Base-by-base conservation (phyloP, 2,329 filamentous ascomycete species). In the Alternaria brassicae region DNA sequence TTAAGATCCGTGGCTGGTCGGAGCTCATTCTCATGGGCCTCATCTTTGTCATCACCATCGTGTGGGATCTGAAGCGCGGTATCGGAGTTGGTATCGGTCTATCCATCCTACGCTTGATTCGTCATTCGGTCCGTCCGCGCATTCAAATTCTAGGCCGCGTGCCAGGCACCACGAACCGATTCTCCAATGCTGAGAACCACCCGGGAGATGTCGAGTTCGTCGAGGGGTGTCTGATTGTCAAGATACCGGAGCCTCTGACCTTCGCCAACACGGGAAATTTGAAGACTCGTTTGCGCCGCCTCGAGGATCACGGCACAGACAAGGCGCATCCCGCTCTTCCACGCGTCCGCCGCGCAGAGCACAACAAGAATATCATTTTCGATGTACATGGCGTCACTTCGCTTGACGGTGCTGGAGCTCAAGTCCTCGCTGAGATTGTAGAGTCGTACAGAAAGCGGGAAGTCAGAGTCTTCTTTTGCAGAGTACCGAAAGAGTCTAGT, bases 331-430 rank as follows among this genome's bases (percentile, higher is more conserved):
- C 95, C 0, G 93, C 93, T 0, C 83, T 97, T 17, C 95, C 95
- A 0, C 86, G 91, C 3, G 83, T 96, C 13, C 86, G 93, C 4
- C 82, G 85, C 25, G 85, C 88, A n/a, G 90, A 94, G 61, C 89
- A 91, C 71, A 97, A 97, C 75, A 87, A 88, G 68, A 97, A 97
- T 73, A 84, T 99, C 77, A 93, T 99, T 62, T 98, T 99, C 72
- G 95, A 99, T 75, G 93, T 98, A 7, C 94, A 98, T 69, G 95
- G 95, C n/a, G 95, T 99, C 3, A 97, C 93, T 0, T 91, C 90
- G 27, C 88, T 99, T 70, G 95, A 99, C 74, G 95, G 93, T 6
- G 96, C 93, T 0, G 95, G 94, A 1, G 91, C 92, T 0, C 95
- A 98, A 79, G 94, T 98, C 0, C 82, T 99, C 3, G 86, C 87